Conservation (phyloP, 768 basidiomycete species). For the Lactarius indigo region DNA sequence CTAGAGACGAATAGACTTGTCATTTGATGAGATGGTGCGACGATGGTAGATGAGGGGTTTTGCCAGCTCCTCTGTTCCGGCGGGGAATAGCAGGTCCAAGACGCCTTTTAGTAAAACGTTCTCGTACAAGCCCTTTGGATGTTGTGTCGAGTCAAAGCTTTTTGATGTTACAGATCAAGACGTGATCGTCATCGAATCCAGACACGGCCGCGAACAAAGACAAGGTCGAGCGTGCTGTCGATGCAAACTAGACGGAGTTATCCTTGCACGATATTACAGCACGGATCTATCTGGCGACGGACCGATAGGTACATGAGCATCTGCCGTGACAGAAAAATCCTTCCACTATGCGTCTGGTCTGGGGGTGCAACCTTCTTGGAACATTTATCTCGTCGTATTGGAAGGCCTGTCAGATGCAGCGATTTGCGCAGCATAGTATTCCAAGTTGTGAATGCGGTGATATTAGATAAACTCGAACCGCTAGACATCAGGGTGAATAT, state of each 20-base stretch:
- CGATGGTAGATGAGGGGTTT: constrained; percentile 59
- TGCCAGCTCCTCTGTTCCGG: constrained; percentile 77
- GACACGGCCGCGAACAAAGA: constrained; percentile 90
- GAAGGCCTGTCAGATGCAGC: no score
- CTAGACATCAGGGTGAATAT: constrained; percentile 2
- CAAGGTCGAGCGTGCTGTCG: constrained; percentile 79
- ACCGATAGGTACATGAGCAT: constrained; percentile 90
- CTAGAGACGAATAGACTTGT: constrained; percentile 70
- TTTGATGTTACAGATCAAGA: constrained; percentile 80
- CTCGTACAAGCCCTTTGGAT: constrained; percentile 68
- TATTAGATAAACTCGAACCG: constrained; percentile 82
- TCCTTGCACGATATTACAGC: constrained; percentile 48
- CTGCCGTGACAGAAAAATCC: constrained; percentile 84
- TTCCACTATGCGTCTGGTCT: no score
- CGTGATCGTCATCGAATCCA: constrained; percentile 83
- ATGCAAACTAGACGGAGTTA: constrained; percentile 85
- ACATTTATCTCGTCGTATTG: constrained; percentile 76
- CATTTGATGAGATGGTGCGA: constrained; percentile 66
- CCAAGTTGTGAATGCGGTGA: constrained; percentile 59
- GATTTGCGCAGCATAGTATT: constrained; percentile 90
- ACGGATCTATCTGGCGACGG: constrained; percentile 32
- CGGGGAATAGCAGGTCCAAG: constrained; percentile 86
- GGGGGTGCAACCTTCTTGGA: constrained; percentile 78
- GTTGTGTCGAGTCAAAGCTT: constrained; percentile 64
- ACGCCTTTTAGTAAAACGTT: constrained; percentile 81